Base-by-base conservation (phyloP, 176 grass and related monocot species). In the Carex myosuroides region DNA sequence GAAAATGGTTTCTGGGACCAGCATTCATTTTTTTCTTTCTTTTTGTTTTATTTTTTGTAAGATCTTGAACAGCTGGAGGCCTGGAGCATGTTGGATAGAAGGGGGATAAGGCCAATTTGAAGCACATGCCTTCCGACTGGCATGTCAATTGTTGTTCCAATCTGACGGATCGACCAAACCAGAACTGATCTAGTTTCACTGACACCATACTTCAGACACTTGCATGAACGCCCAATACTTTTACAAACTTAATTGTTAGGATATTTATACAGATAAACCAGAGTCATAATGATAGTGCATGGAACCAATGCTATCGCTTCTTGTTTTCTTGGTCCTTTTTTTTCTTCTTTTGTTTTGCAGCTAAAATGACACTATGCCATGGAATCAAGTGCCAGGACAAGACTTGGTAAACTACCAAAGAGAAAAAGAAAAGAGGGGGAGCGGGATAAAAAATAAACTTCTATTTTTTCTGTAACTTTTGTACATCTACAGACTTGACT, bases 1-100 rank as follows among this genome's bases (percentile, higher is more conserved):
- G 32, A 81, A 81, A 62, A 21, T 63, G 55, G 57, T 44, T 81
- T 81, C 32, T 60, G 79, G 79, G 79, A 64, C 55, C 79, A 60
- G 60, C 60, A 21, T 63, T 81, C 14, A 81, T 81, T 22, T 64
- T 80, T 44, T 60, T 14, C 13, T 60, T 81, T 39, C 7, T 41
- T 81, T 22, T 20, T 46, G 20, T 39, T 24, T 64, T 29, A 54
- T 75, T 44, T 74, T 74, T 63, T n/a, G 33, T 33, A 78, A 57
- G 26, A 57, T 78, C 21, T 78, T 30, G 13, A 57, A 54, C 73
- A 78, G 73, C 48, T 78, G 73, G 73, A 57, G 52, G 44, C 48
- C 73, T 32, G 46, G 24, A 78, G 26, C 29, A 57, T 78, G 73
- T 57, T 78, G 73, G 48, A 55, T 57, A 78, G 24, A 13, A 57